phyloP scores from a whole-genome alignment of 345 rosid genomes.

The Acer yangbiense region DNA sequence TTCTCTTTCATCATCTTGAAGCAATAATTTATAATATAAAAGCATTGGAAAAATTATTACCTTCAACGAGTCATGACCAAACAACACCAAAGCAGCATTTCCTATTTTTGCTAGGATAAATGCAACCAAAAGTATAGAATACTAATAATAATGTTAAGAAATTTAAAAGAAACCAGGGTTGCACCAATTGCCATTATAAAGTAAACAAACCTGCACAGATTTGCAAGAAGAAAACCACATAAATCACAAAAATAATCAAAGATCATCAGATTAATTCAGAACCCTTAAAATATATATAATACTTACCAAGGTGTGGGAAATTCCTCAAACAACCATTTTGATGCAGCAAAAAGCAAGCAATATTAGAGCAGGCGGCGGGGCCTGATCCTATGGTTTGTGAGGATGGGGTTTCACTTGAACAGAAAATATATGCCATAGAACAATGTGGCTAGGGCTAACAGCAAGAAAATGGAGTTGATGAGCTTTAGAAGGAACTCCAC shows the following conservation, averaged over 20 bases:
- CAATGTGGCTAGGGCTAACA: background rate
- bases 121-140: background rate
- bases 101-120: background rate
- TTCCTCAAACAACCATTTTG: constrained; percentile 1
- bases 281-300: too few relatives aligned
- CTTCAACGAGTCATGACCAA: background rate
- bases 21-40: too few relatives aligned
- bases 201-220: background rate
- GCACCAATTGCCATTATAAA: background rate
- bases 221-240: background rate
- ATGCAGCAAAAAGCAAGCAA: background rate
- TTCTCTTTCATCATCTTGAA: too few relatives aligned
- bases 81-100: background rate
- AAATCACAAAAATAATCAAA: background rate
- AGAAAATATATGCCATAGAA: background rate
- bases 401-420: background rate
- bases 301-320: constrained; percentile 1
- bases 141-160: background rate
- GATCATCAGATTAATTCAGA: too few relatives aligned
- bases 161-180: background rate
- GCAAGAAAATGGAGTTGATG: constrained; percentile 1
- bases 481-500: constrained; percentile 2
- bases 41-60: background rate
- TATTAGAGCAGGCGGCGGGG: background rate
- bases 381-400: background rate